Evolutionary conservation across 805 yeast genomes (phyloP), one percentile per base, ranked within the genome.

Genomic region (Kodamaea laetipori): DNA sequence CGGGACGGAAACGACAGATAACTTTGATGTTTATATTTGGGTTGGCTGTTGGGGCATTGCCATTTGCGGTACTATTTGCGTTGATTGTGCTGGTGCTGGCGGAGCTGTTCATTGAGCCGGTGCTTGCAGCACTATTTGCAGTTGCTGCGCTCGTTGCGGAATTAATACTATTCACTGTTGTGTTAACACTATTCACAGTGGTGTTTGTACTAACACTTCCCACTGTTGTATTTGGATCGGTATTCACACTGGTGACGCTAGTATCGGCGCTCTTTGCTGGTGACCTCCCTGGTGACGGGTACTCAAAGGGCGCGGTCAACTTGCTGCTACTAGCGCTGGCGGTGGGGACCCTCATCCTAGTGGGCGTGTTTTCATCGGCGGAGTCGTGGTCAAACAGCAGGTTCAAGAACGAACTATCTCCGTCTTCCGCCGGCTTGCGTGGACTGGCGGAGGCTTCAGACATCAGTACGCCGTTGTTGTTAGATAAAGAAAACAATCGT

Each of bases 1-100:
- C 69, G 1, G 94, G 94, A 35, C 94, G 67, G 53, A 86, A 80
- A 41, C 95, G 69, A 18, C 86, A 88, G 13, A 86, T 72, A 19
- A 86, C 95, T 53, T 79, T 79, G 56, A 84, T 78, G 50, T 75
- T 71, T 41, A 64, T 52, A 36, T 49, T 55, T 38, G 30, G 12
- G 33, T 24, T 36, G 33, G 30, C 5, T 10, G 31, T 16, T 11
- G 42, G 11, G 18, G 21, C 11, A 26, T 25, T 25, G 26, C 30
- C 27, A 24, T 30, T 35, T 5, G 38, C 6, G 12, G 37, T 34
- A 9, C 38, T 15, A 30, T 31, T 4, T 23, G 39, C 10, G 19
- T 23, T 36, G 39, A 25, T 12, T 9, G 21, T 10, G 25, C 19
- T 36, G 8, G 31, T 12, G 21, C 25, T 33, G 6, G 39, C 8